Evolutionary conservation across 495 filamentous ascomycete genomes (phyloP).

Genomic region (Melanomma pulvis-pyrius): DNA sequence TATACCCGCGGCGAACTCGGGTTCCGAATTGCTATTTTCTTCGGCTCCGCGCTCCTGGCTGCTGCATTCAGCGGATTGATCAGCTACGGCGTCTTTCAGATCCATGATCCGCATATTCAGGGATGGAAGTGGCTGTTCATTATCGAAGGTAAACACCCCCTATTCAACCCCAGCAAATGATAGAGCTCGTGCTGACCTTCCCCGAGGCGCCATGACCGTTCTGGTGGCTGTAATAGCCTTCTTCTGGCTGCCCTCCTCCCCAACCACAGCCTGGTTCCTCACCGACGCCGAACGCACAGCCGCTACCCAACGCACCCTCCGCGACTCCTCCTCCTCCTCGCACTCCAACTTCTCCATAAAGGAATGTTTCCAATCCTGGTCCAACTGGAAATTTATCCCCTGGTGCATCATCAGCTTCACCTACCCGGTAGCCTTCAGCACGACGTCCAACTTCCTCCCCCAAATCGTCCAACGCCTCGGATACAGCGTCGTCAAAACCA

Average conservation of each 20-base stretch:
- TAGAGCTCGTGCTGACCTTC: too few species aligned
- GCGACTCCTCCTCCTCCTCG: conserved; percentile 32
- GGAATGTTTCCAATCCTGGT: conserved; percentile 22
- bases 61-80: conserved; percentile 41
- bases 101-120: conserved; percentile 25
- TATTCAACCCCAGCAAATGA: neutral
- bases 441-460: conserved; percentile 28
- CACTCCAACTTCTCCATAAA: conserved; percentile 31
- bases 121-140: conserved; percentile 38
- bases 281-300: conserved; percentile 39
- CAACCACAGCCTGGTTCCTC: conserved; percentile 39
- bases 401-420: conserved; percentile 21
- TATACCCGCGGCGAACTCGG: conserved; percentile 48
- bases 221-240: conserved; percentile 33
- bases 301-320: conserved; percentile 15
- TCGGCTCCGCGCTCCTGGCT: conserved; percentile 22
- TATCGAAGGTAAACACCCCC: conserved; percentile 10
- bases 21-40: conserved; percentile 43
- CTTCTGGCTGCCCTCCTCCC: conserved; percentile 36
- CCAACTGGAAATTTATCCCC: conserved; percentile 11
- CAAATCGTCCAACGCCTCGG: conserved; percentile 30
- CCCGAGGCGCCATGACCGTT: conserved; percentile 36
- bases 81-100: conserved; percentile 40
- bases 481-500: conserved; percentile 28
- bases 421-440: conserved; percentile 14